Evolutionary conservation across 192 early-diverging fungal genomes (phyloP).

Genomic region (Linnemannia zychae): DNA sequence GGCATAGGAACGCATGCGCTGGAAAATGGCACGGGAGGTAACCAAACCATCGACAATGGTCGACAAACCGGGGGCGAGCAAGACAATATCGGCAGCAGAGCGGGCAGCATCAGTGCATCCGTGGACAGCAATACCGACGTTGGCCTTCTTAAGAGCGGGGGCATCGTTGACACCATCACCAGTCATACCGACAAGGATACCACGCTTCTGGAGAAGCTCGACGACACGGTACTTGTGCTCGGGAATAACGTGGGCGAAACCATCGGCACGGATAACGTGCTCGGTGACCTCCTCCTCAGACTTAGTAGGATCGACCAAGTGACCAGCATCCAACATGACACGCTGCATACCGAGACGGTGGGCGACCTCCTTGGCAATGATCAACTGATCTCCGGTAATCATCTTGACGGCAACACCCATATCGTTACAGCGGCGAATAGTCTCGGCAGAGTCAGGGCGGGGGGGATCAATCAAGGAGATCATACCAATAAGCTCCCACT

Average conservation of each 20-base stretch:
- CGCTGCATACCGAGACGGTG: conserved; percentile 88
- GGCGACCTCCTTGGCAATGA: conserved; percentile 89
- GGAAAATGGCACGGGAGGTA: conserved; percentile 88
- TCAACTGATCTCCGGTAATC: conserved; percentile 91
- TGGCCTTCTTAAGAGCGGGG: conserved; percentile 96
- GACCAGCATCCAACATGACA: conserved; percentile 86
- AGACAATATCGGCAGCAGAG: conserved; percentile 96
- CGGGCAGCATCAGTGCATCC: conserved; percentile 97
- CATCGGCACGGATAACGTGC: conserved; percentile 89
- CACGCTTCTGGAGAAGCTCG: conserved; percentile 91
- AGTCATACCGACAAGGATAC: conserved; percentile 91
- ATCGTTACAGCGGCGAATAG: conserved; percentile 81
- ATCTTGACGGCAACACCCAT: conserved; percentile 90
- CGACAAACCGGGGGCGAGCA: conserved; percentile 86
- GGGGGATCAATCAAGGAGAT: conserved; percentile 87
- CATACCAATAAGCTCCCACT: conserved; percentile 85
- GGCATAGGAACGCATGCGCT: conserved; percentile 89
- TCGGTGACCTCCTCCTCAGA: conserved; percentile 87
- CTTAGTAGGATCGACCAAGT: conserved; percentile 81
- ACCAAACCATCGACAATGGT: conserved; percentile 90
- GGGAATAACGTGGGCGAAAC: conserved; percentile 97
- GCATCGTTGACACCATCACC: conserved; percentile 99
- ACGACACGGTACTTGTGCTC: conserved; percentile 99
- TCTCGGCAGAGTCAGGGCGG: conserved; percentile 83
- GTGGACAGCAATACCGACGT: conserved; percentile 97